Evolutionary conservation across 202 grass and related monocot species (phyloP).

Genomic region (Saccharum hybrid): DNA sequence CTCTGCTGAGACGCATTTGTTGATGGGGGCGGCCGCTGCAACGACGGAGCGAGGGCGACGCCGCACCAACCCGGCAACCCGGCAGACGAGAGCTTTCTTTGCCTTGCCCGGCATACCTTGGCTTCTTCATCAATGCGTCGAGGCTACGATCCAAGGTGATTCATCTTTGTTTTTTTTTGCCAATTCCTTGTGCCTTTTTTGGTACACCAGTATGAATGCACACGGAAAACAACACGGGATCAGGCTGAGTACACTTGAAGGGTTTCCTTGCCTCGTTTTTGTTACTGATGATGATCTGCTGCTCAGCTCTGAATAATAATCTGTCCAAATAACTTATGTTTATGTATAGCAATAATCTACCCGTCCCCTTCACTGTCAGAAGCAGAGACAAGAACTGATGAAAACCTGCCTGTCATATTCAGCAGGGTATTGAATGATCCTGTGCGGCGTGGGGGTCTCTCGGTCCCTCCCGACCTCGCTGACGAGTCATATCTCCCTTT

Average conservation of each 20-base stretch:
- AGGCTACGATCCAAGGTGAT: neutral
- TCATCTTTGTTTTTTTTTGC: neutral
- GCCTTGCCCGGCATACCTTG: neutral
- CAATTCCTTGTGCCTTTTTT: neutral
- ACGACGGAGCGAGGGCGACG: conserved; percentile 31
- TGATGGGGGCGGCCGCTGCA: neutral
- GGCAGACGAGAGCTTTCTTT: neutral
- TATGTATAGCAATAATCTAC: neutral
- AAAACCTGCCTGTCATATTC: conserved; percentile 10
- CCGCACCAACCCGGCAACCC: conserved; percentile 40
- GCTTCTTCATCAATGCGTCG: conserved; percentile 7
- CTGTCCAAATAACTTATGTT: neutral
- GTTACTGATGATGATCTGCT: neutral
- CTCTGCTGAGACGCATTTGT: neutral
- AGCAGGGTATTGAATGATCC: conserved; percentile 6
- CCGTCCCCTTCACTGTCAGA: neutral
- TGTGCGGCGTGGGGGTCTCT: conserved; percentile 10
- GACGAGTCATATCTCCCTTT: conserved; percentile 27
- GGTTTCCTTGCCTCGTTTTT: neutral
- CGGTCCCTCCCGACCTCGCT: neutral
- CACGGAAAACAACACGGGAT: conserved; percentile 11
- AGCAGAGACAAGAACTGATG: conserved; percentile 10
- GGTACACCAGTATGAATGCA: neutral
- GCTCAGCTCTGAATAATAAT: neutral
- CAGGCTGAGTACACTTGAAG: conserved; percentile 5